Evolutionary conservation across 140 eudicot genomes (phyloP).

Genomic region (Erigeron philadelphicus): DNA sequence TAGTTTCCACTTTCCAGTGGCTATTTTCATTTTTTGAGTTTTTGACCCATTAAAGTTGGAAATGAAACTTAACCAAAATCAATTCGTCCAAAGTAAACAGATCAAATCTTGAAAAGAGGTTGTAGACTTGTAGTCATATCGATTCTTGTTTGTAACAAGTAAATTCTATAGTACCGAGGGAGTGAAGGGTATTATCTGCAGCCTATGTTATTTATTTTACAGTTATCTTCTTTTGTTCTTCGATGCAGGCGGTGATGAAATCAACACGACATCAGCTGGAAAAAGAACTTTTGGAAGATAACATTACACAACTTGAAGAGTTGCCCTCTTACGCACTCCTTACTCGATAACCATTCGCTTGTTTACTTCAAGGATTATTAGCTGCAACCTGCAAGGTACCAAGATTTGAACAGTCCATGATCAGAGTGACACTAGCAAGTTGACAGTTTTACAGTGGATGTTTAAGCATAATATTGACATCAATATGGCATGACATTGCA

Average conservation of each 20-base stretch:
- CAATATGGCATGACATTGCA: constrained; percentile 14
- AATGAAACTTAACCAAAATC: no score
- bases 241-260: constrained; percentile 81
- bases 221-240: constrained; percentile 2
- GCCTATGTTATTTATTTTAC: not conserved
- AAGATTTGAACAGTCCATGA: constrained; percentile 14
- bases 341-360: constrained; percentile 31
- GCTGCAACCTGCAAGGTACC: constrained; percentile 16
- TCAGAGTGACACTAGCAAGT: constrained; percentile 18
- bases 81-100: no score
- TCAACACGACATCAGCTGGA: constrained; percentile 82
- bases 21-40: no score
- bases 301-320: constrained; percentile 64
- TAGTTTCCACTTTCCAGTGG: no score
- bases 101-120: not conserved
- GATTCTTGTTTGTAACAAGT: not conserved
- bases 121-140: not conserved
- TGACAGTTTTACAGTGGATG: constrained; percentile 9
- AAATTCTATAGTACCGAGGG: not conserved
- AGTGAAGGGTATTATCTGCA: not conserved
- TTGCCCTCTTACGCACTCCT: constrained; percentile 74
- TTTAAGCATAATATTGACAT: constrained; percentile 22
- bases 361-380: constrained; percentile 28
- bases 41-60: no score
- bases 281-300: constrained; percentile 68